Evolutionary conservation across 208 protist species (phyloP), one percentile per base, ranked within the genome.

Genomic region (Porcisia deanei): DNA sequence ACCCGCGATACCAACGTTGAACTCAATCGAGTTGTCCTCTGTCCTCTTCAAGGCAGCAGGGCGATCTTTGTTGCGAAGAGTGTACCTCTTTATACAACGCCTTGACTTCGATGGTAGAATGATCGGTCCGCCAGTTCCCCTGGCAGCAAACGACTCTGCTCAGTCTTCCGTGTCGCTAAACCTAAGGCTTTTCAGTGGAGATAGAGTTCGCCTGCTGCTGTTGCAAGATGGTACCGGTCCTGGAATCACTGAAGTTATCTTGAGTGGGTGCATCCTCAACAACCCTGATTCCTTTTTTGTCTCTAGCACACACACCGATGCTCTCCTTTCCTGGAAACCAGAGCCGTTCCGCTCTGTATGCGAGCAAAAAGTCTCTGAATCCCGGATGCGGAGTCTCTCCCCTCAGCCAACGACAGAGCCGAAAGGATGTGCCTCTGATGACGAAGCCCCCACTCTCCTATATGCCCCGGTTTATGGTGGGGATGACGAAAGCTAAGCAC

Each of bases 401-500:
- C 53, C 66, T 18, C 30, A 45, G 1, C 14, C 3, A 12, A 37
- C 53, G 16, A 25, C 3, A 3, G 6, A 47, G 10, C 49, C 12
- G 14, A 16, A 34, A 54, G 60, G n/a, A 7, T 66, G 53, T 37
- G 39, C 10, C 0, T 66, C 47, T 8, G 69, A 55, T 2, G 85
- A 88, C 16, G 80, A 91, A 53, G 60, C 75, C 3, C 89, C 89
- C 10, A 67, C 80, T 6, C 83, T 94, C 8, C 49, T 92, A 10
- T 90, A 88, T 64, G 87, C 88, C 14, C 76, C 75, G 47, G 85
- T 92, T 52, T 37, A 58, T 22, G 90, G 90, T 58, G 88, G 80
- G 20, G 86, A 92, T 66, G 82, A 94, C 70, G 90, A 92, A 55
- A 94, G 90, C 71, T 94, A 73, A 52, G 34, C 9, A 18, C 16